Base-by-base conservation (phyloP, 2,329 filamentous ascomycete genomes). In the Xylaria sp. region DNA sequence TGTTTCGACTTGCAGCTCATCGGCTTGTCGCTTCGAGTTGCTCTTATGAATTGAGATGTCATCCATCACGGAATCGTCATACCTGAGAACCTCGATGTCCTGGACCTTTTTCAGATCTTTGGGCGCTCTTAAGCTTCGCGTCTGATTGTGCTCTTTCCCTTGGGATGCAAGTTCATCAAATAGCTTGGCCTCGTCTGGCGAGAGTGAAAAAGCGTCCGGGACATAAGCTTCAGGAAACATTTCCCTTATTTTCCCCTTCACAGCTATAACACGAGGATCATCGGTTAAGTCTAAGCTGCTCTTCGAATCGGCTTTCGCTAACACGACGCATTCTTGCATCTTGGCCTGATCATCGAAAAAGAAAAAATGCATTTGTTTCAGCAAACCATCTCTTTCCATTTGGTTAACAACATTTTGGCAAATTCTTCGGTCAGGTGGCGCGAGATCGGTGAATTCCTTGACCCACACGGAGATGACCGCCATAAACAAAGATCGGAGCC, bases 401-500 rank as follows among this genome's bases (percentile, higher is more conserved):
- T 70, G 71, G 32, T 77, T 78, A 5, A 77, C 70, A 8, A 73
- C 66, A 8, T 61, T 72, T 50, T 76, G 72, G 28, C 70, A 75
- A 2, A 70, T 65, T 55, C 74, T 76, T 66, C 71, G 64, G 62
- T 78, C 77, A 12, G 75, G 86, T 28, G 81, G 78, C 4, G 79
- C 75, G 46, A 84, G 77, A 39, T 76, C 77, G 1, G 76, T 72
- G 50, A 83, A 84, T 8, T 76, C 75, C n/a, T 77, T 77, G 10
- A 78, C 74, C 82, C 85, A 89, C 8, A 83, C 75, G 10, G 79
- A 78, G 15, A 81, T 78, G 4, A 86, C 73, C 1, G 83, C 83
- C 65, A 83, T 81, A 78, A 84, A 86, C 4, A 88, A 75, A 3
- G 83, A 78, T 46, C 82, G 80, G 28, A 84, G 84, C 18, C 84